These are phyloP conservation scores for Bolboschoenoplectus hybrid DNA, from an alignment of 202 grass and related monocot species.

Conservation along the genomic window DNA sequence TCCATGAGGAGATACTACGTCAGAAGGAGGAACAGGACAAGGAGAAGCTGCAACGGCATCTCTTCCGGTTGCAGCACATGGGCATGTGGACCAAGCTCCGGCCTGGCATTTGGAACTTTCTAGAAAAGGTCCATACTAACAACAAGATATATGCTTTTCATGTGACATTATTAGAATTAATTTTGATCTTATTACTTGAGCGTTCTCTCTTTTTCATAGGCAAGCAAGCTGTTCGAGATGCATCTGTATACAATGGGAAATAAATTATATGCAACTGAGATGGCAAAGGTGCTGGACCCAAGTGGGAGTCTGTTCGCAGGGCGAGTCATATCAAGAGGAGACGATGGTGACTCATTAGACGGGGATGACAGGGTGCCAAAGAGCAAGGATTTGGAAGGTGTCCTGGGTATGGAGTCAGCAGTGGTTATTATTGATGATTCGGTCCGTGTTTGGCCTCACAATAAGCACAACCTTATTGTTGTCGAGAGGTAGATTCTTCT, in stretches of 20 bases:
- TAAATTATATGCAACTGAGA: constrained; percentile 93
- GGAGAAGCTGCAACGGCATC: constrained; percentile 69
- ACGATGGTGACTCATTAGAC: constrained; percentile 67
- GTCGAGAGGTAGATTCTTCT: constrained; percentile 74
- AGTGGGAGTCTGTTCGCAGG: constrained; percentile 74
- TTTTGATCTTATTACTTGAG: background rate
- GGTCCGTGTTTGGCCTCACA: constrained; percentile 90
- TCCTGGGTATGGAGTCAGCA: constrained; percentile 93
- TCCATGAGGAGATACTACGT: constrained; percentile 82
- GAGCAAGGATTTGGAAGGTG: constrained; percentile 98
- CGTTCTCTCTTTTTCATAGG: constrained; percentile 41
- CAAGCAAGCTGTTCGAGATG: constrained; percentile 82
- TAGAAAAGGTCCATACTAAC: constrained; percentile 71
- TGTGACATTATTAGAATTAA: background rate
- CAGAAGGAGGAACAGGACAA: constrained; percentile 93
- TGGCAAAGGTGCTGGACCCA: constrained; percentile 97
- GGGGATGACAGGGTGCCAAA: constrained; percentile 78
- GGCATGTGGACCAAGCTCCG: constrained; percentile 99
- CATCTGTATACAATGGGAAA: constrained; percentile 99
- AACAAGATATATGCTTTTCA: constrained; percentile 20
- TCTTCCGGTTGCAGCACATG: constrained; percentile 89
- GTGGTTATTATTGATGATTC: constrained; percentile 98
- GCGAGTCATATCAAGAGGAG: constrained; percentile 88
- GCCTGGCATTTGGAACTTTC: constrained; percentile 97
- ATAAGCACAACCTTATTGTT: constrained; percentile 90